phyloP scores from a whole-genome alignment of 1,284 basidiomycete genomes.

The Pyrrhoderma lamaoense region DNA sequence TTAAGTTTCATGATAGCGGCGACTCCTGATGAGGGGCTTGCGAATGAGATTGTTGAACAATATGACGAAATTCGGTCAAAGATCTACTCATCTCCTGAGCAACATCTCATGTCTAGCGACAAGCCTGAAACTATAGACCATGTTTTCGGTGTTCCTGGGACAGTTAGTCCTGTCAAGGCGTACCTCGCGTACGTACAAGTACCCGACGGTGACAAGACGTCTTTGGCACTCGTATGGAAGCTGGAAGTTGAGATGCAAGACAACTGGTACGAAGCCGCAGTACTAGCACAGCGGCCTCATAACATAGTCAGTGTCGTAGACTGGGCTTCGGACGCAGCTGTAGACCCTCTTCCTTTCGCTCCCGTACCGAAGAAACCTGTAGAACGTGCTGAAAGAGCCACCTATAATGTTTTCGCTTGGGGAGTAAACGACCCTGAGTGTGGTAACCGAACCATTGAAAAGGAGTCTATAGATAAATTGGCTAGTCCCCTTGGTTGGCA shows the following conservation, averaged over 20 bases:
- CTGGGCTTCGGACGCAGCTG: slow-evolving; percentile 69
- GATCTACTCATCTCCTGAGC: slow-evolving; percentile 44
- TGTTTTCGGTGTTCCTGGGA: slow-evolving; percentile 58
- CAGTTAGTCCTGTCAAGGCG: slow-evolving; percentile 67
- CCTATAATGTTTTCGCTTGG: slow-evolving; percentile 68
- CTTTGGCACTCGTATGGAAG: slow-evolving; percentile 67
- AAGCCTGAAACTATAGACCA: slow-evolving; percentile 25
- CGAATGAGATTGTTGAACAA: slow-evolving; percentile 43
- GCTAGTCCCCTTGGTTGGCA: slow-evolving; percentile 92
- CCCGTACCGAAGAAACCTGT: slow-evolving; percentile 28
- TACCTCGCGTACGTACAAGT: slow-evolving; percentile 68
- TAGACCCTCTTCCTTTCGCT: slow-evolving; percentile 29
- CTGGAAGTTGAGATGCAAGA: slow-evolving; percentile 83
- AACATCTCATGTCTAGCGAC: slow-evolving; percentile 38
- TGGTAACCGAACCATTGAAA: slow-evolving; percentile 47
- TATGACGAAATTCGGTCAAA: slow-evolving; percentile 42
- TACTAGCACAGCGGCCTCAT: slow-evolving; percentile 56
- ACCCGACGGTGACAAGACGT: slow-evolving; percentile 38
- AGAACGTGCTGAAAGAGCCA: slow-evolving; percentile 32
- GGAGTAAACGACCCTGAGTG: slow-evolving; percentile 68
- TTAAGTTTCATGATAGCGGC: slow-evolving; percentile 73
- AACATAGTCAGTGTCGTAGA: slow-evolving; percentile 73
- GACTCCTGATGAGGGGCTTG: slow-evolving; percentile 48
- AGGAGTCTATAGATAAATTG: slow-evolving; percentile 59
- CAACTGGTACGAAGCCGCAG: slow-evolving; percentile 77